phyloP scores from a whole-genome alignment of 192 early-diverging fungal species.

The Dissophora ornata region DNA sequence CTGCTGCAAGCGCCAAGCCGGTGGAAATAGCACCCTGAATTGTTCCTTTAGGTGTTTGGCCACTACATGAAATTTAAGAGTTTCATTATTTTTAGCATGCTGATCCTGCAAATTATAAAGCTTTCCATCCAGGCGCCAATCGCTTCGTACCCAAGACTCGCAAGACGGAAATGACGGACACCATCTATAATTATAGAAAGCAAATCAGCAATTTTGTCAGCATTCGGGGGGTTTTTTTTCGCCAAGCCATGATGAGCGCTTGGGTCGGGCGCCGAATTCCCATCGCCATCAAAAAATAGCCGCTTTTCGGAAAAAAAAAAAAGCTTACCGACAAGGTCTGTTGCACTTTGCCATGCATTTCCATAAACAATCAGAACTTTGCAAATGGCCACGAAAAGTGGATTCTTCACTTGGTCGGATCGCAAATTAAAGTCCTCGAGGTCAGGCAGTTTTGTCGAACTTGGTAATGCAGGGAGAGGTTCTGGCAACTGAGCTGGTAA shows the following conservation, averaged over 20 bases:
- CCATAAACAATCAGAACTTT: constrained; percentile 46
- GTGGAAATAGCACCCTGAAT: constrained; percentile 51
- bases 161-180: constrained; percentile 45
- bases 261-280: too few species aligned
- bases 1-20: constrained; percentile 28
- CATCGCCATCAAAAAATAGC: neutral
- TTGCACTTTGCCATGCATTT: constrained; percentile 51
- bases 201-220: too few species aligned
- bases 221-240: too few species aligned
- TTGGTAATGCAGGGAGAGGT: constrained; percentile 27
- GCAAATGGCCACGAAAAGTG: constrained; percentile 43
- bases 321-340: constrained; percentile 47
- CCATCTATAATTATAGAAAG: constrained; percentile 20
- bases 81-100: neutral
- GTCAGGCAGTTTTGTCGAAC: constrained; percentile 26
- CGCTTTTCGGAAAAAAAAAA: neutral
- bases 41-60: constrained; percentile 47
- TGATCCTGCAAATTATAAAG: too few species aligned
- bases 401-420: constrained; percentile 37
- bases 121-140: too few species aligned
- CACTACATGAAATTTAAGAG: constrained; percentile 13
- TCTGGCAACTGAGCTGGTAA: constrained; percentile 13
- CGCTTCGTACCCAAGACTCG: constrained; percentile 39
- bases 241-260: too few species aligned
- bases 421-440: constrained; percentile 40